Percentiles rank a stretch among this genome's conserved stretches.
Conservation (phyloP, 2,329 filamentous ascomycete species). For the Cadophora luteo-olivacea region DNA sequence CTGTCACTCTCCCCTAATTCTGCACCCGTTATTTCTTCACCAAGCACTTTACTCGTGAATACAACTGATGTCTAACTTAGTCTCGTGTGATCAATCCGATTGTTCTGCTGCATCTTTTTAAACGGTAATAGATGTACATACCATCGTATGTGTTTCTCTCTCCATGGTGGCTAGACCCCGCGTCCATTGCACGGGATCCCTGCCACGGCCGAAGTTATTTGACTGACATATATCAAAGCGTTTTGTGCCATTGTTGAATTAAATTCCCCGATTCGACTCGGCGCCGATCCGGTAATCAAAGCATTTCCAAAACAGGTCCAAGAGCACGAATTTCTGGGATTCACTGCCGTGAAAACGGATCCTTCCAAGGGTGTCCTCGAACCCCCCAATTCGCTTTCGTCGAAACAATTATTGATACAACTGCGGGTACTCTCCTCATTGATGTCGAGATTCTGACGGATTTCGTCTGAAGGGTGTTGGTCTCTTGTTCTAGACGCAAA, state of each 20-base stretch:
- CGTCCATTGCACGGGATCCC: slow-evolving; percentile 25
- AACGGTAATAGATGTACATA: slow-evolving; percentile 10
- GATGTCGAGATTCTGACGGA: slow-evolving; percentile 30
- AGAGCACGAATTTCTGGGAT: slow-evolving; percentile 27
- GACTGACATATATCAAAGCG: slow-evolving; percentile 37
- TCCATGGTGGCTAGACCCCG: slow-evolving; percentile 18
- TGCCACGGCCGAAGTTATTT: slow-evolving; percentile 31
- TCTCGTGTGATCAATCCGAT: slow-evolving; percentile 16
- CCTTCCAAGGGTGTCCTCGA: slow-evolving; percentile 12
- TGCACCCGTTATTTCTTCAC: neutral
- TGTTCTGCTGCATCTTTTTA: slow-evolving; percentile 23
- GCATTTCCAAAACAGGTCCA: slow-evolving; percentile 26
- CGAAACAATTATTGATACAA: slow-evolving; percentile 29
- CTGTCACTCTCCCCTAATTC: slow-evolving; percentile 1
- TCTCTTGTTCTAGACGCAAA: slow-evolving; percentile 4
- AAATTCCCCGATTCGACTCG: slow-evolving; percentile 23
- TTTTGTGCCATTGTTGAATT: slow-evolving; percentile 27
- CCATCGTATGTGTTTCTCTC: slow-evolving; percentile 19
- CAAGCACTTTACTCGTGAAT: neutral
- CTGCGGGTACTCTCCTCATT: slow-evolving; percentile 20
- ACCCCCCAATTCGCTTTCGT: slow-evolving; percentile 12
- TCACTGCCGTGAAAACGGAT: slow-evolving; percentile 26
- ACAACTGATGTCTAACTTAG: slow-evolving; percentile 20
- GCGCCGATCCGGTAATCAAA: slow-evolving; percentile 28
- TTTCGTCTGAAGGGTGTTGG: slow-evolving; percentile 23